Conservation (phyloP, 768 basidiomycete species). For the Lentinula boryana region DNA sequence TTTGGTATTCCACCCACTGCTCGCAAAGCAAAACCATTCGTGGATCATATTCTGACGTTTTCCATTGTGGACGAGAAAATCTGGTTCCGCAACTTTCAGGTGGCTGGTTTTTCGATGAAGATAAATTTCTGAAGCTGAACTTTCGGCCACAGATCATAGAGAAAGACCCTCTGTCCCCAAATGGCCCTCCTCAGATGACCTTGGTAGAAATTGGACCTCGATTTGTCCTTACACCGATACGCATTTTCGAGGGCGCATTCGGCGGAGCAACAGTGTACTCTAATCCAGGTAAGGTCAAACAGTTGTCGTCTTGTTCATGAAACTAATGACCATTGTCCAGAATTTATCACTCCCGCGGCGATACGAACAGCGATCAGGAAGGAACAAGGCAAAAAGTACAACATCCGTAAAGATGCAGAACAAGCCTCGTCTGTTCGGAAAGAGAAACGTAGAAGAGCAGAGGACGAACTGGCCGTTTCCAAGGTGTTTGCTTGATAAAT, state of each 20-base stretch:
- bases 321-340: conserved; percentile 32
- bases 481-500: conserved; percentile 79
- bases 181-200: conserved; percentile 79
- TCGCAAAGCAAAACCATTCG: conserved; percentile 90
- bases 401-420: conserved; percentile 73
- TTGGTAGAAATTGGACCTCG: conserved; percentile 96
- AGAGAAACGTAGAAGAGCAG: conserved; percentile 55
- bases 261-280: conserved; percentile 92
- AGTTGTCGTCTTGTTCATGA: not conserved
- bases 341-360: conserved; percentile 88
- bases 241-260: conserved; percentile 98
- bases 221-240: conserved; percentile 94
- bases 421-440: conserved; percentile 59
- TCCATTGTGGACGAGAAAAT: conserved; percentile 94
- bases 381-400: conserved; percentile 78
- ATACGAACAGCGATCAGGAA: conserved; percentile 65
- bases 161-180: conserved; percentile 87
- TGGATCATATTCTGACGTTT: conserved; percentile 97
- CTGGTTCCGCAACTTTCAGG: conserved; percentile 99
- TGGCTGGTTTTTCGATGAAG: conserved; percentile 23
- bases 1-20: conserved; percentile 93
- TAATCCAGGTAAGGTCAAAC: conserved; percentile 72
- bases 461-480: conserved; percentile 76
- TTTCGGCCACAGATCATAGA: conserved; percentile 66
- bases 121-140: not conserved